phyloP scores from a whole-genome alignment of 2,329 filamentous ascomycete genomes.

The Scytalidium sp. region DNA sequence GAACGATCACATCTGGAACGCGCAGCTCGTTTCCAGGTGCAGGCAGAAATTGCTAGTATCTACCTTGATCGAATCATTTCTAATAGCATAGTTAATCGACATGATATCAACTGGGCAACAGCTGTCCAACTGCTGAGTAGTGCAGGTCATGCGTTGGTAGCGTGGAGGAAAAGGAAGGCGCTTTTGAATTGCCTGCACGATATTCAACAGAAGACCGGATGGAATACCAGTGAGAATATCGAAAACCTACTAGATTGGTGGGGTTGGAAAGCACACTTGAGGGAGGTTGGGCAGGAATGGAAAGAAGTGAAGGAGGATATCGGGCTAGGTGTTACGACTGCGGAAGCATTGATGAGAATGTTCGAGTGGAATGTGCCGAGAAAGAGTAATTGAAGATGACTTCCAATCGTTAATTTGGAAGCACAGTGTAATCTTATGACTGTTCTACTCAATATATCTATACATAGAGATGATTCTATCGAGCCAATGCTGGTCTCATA shows the following conservation, averaged over 20 bases:
- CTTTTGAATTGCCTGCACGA: neutral
- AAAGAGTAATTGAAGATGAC: no score
- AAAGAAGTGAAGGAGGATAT: neutral
- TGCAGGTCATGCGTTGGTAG: slow-evolving; percentile 1
- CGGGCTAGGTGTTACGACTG: neutral
- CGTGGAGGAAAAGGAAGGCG: neutral
- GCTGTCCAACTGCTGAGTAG: neutral
- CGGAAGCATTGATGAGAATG: neutral
- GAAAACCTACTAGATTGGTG: slow-evolving; percentile 1
- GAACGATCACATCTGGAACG: slow-evolving; percentile 1
- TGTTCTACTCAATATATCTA: no score
- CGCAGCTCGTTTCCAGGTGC: neutral
- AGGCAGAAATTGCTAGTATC: slow-evolving; percentile 1
- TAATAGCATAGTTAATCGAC: slow-evolving; percentile 1
- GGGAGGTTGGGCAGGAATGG: neutral
- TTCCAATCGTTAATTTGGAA: no score
- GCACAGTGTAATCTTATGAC: no score
- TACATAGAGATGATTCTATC: no score
- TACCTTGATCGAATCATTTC: neutral
- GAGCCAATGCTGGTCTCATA: no score
- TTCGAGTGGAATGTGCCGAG: no score
- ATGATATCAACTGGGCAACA: slow-evolving; percentile 1
- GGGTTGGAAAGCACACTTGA: neutral
- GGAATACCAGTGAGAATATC: slow-evolving; percentile 1
- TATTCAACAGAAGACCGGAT: neutral